Conservation (phyloP, 2,329 filamentous ascomycete species). For the Hawksworthiomyces lignivorus region DNA sequence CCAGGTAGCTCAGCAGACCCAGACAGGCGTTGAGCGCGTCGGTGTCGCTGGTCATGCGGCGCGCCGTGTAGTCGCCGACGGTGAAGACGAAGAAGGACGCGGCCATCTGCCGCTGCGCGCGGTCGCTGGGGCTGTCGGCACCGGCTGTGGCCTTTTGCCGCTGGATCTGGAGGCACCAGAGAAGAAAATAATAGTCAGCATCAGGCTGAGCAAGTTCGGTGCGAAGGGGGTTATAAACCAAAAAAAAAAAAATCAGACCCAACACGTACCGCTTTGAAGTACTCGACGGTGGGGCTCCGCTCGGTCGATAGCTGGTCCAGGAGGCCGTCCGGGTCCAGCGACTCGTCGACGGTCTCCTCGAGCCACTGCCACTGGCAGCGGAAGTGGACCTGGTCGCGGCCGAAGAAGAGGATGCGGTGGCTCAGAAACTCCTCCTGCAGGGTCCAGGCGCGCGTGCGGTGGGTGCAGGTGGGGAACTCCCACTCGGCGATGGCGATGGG, state of each 20-base stretch:
- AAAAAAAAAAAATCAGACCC: too few species aligned
- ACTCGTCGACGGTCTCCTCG: slow-evolving; percentile 6
- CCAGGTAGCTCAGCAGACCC: slow-evolving; percentile 1
- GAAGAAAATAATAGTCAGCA: too few species aligned
- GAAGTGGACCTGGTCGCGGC: slow-evolving; percentile 4
- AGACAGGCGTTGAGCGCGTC: slow-evolving; percentile 8
- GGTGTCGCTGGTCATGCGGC: slow-evolving; percentile 2
- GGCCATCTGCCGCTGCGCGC: not conserved
- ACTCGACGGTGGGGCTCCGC: too few species aligned
- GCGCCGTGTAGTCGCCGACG: slow-evolving; percentile 3
- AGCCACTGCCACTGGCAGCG: not conserved
- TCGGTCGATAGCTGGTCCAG: not conserved
- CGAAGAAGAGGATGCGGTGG: slow-evolving; percentile 4
- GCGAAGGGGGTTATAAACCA: too few species aligned
- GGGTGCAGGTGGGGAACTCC: not conserved
- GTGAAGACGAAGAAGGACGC: not conserved
- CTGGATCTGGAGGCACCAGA: too few species aligned
- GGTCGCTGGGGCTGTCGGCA: too few species aligned
- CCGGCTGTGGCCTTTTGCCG: too few species aligned
- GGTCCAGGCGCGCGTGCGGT: slow-evolving; percentile 8
- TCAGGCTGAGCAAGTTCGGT: too few species aligned
- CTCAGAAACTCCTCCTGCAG: slow-evolving; percentile 6
- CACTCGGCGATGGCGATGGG: slow-evolving; percentile 2
- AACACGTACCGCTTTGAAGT: too few species aligned
- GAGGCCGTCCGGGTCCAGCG: not conserved